phyloP scores from a whole-genome alignment of 2,329 filamentous ascomycete genomes.

The Lecanosticta acicola region DNA sequence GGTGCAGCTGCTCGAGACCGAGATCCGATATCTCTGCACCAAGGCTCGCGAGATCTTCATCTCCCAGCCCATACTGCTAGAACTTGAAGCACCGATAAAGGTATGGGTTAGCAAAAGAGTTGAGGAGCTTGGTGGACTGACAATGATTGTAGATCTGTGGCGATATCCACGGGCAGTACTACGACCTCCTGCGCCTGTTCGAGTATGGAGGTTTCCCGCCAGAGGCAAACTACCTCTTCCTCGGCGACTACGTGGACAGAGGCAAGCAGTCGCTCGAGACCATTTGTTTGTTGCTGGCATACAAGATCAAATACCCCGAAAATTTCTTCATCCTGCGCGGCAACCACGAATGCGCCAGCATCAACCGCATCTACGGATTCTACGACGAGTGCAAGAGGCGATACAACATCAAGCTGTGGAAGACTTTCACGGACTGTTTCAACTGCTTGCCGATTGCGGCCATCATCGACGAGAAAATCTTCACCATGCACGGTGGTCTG shows the following conservation, averaged over 20 bases:
- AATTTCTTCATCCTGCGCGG: constrained; percentile 99
- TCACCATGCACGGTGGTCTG: constrained; percentile 98
- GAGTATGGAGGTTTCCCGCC: constrained; percentile 98
- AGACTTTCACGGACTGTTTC: constrained; percentile 99
- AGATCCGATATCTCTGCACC: constrained; percentile 96
- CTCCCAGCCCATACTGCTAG: constrained; percentile 93
- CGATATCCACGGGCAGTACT: constrained; percentile 99
- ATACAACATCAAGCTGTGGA: constrained; percentile 99
- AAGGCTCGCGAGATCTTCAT: constrained; percentile 99
- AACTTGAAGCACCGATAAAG: constrained; percentile 98
- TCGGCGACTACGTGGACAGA: constrained; percentile 97
- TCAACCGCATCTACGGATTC: constrained; percentile 99
- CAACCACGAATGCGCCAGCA: constrained; percentile 97
- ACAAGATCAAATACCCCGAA: constrained; percentile 99
- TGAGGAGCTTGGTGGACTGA: constrained; percentile 12
- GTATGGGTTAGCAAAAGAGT: constrained; percentile 47
- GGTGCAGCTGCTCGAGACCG: constrained; percentile 90
- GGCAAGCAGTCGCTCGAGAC: constrained; percentile 99
- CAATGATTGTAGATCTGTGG: constrained; percentile 75
- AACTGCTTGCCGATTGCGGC: constrained; percentile 97
- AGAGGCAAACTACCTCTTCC: constrained; percentile 98
- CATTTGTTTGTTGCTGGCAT: constrained; percentile 90
- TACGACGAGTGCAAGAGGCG: constrained; percentile 99
- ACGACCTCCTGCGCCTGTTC: constrained; percentile 92
- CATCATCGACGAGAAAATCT: constrained; percentile 99